These are phyloP conservation scores for Colletotrichum destructivum DNA, from an alignment of 2,329 filamentous ascomycete genomes.

Conservation along the genomic window DNA sequence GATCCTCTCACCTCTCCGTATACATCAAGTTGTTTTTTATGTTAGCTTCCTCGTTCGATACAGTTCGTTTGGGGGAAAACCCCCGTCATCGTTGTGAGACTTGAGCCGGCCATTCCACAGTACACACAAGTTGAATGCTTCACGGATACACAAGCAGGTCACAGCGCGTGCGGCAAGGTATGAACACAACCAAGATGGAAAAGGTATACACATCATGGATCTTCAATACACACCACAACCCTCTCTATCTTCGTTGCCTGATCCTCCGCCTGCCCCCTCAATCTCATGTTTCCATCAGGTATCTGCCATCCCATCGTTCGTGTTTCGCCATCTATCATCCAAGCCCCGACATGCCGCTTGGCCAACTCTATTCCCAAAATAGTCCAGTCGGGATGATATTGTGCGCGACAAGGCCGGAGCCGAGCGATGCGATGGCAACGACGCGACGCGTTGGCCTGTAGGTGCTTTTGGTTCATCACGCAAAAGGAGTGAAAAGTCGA, in stretches of 20 bases:
- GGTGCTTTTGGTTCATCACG: slow-evolving; percentile 41
- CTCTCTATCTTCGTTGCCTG: slow-evolving; percentile 39
- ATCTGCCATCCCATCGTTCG: slow-evolving; percentile 18
- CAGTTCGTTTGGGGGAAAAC: no score
- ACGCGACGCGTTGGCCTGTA: slow-evolving; percentile 24
- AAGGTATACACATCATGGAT: slow-evolving; percentile 40
- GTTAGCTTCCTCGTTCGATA: no score
- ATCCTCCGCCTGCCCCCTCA: slow-evolving; percentile 12
- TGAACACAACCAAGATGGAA: not conserved
- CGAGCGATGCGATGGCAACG: slow-evolving; percentile 1
- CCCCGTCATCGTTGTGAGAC: no score
- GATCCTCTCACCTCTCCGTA: not conserved
- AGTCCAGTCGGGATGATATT: slow-evolving; percentile 22
- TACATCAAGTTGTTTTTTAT: no score
- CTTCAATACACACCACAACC: slow-evolving; percentile 39
- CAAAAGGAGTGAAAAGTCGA: slow-evolving; percentile 49
- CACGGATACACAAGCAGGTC: no score
- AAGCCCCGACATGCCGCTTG: slow-evolving; percentile 30
- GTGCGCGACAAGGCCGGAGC: slow-evolving; percentile 5
- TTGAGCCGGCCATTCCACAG: no score
- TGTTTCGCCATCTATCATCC: slow-evolving; percentile 18
- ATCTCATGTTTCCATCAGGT: slow-evolving; percentile 23
- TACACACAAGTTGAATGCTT: no score
- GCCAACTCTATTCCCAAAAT: slow-evolving; percentile 23
- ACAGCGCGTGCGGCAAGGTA: not conserved